Evolutionary conservation across 306 rosid species (phyloP), one percentile per base, ranked within the genome.

Genomic region (Quercus wislizeni): DNA sequence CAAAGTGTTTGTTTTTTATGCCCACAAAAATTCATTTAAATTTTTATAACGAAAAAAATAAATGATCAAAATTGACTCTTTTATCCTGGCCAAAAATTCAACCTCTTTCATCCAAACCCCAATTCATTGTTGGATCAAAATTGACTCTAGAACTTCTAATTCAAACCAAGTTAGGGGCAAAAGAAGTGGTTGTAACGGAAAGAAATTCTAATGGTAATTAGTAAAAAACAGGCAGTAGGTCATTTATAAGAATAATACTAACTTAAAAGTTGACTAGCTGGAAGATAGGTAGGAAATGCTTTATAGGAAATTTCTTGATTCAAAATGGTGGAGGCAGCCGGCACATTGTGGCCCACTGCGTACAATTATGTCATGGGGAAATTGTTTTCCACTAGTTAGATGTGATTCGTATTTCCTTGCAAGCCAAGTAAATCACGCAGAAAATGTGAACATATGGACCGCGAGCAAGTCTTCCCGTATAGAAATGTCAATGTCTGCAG

Each of bases 331-430:
- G 9, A 27, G 18, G 21, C 41, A 55, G 11, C 55, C 5, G 5
- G n/a, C 19, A 6, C 64, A 19, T 21, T 54, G 4, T 41, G 87
- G 69, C 79, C 78, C 76, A 76, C 82, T 71, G 23, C 72, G 8
- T 31, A 69, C 55, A 0, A 19, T 21, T 49, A 49, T 49, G 54
- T 11, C 54, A 49, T 49, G 13, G 30, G 79, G 56, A 19, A 35
- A 80, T 62, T 80, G 75, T 20, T 6, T 75, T 77, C 28, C 25
- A 12, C 35, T 57, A 33, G 73, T 78, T 76, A 38, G 76, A 75
- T 73, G 78, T 27, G 81, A 81, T 72, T 62, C 35, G 19, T 20
- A 55, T 54, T 80, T 82, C 54, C 87, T 87, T 87, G 21, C 71
- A 75, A 77, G 69, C n/a, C 78, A 80, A 82, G 86, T 61, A 62